Evolutionary conservation across 2,329 filamentous ascomycete genomes (phyloP), one percentile per base, ranked within the genome.

Genomic region (Hymenoscyphus repandus): DNA sequence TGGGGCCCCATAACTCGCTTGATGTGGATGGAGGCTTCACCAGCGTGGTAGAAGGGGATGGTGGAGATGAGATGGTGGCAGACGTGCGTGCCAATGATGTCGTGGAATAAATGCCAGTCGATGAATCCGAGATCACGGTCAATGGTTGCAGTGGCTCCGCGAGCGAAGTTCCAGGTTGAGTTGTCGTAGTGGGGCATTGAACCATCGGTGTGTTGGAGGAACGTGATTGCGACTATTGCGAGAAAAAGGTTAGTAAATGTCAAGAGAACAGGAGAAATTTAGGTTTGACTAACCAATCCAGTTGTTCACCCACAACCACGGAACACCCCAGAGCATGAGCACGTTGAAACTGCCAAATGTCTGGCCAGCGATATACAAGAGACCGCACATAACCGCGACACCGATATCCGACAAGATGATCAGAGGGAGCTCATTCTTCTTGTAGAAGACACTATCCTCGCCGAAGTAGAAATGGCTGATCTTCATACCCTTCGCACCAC

Each of bases 261-360:
- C 11, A 3, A 10, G 4, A 9, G 6, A 30, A 5, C 6, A 13
- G 1, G 17, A 17, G 32, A 18, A 39, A 43, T 32, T 3, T 10
- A 18, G 30, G n/a, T 33, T 12, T 15, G 47, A 70, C 75, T 61
- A 69, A 81, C 77, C 75, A 48, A 87, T 74, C 82, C 82, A 87
- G 72, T 86, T 79, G 71, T 87, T 82, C 32, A 85, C 76, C 83
- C 83, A 86, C 53, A 85, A 64, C 66, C 85, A 88, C 13, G 85
- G 83, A 33, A 84, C 72, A 27, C 74, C 71, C 65, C 86, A 87
- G 13, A 85, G 69, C 41, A 82, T 69, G 49, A 77, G 69, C 13
- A 83, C 73, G 39, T 76, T 83, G 60, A 74, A 74, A 56, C 69
- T 72, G 34, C 80, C 82, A n/a, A 83, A 70, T 27, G 73, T 66